Conservation (phyloP, 2,329 filamentous ascomycete species). For the Amauroascus verrucosus region DNA sequence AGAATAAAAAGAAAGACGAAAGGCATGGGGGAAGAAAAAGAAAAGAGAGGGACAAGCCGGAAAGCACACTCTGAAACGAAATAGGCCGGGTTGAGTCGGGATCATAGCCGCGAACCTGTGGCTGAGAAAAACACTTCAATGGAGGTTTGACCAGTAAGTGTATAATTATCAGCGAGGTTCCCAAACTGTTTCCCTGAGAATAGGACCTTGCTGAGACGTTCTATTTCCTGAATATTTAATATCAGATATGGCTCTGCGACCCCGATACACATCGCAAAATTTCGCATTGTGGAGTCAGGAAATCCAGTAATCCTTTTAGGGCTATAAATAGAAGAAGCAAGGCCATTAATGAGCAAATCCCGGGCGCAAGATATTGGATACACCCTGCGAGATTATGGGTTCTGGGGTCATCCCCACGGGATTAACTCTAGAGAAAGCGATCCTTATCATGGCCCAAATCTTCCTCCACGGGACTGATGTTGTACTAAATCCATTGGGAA, state of each 20-base stretch:
- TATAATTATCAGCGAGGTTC: not conserved
- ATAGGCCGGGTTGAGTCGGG: not conserved
- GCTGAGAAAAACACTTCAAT: not conserved
- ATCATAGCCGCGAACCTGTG: not conserved
- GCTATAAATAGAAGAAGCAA: not conserved
- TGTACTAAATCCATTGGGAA: not conserved
- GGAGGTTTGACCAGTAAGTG: not conserved
- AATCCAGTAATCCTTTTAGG: not conserved
- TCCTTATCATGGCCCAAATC: not conserved
- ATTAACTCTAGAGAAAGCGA: not conserved
- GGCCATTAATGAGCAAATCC: not conserved
- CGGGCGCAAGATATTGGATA: not conserved
- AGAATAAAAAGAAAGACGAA: not conserved
- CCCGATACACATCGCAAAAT: not conserved
- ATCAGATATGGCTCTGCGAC: not conserved
- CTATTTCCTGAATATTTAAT: not conserved
- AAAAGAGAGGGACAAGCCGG: not conserved
- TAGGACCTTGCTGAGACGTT: not conserved
- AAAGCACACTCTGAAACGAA: not conserved
- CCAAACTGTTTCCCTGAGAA: not conserved
- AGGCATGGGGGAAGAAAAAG: not conserved
- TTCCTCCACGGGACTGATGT: not conserved
- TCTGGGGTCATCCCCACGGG: not conserved
- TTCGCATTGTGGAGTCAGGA: not conserved
- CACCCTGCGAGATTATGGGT: not conserved